Percentiles rank a stretch among this genome's conserved stretches.
Evolutionary conservation across 2,329 filamentous ascomycete species (phyloP).

Genomic region (Sporothrix sp.): DNA sequence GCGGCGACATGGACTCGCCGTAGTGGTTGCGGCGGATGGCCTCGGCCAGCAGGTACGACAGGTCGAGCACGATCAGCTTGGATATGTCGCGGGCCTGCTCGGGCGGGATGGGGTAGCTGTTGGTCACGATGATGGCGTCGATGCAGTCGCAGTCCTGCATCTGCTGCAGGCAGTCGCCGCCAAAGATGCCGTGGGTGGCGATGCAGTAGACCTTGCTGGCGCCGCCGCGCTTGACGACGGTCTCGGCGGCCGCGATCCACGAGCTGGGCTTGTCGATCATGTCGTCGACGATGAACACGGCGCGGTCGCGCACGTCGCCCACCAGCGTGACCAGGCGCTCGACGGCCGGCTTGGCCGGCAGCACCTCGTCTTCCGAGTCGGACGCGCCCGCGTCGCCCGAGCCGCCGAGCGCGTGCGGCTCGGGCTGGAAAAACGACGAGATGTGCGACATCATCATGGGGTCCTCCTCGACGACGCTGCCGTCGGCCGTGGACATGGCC

Average conservation of each 20-base stretch:
- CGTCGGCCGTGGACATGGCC: constrained; percentile 57
- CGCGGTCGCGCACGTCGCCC: constrained; percentile 77
- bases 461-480: constrained; percentile 59
- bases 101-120: constrained; percentile 85
- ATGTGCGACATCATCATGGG: constrained; percentile 72
- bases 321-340: constrained; percentile 98
- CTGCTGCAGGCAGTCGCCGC: constrained; percentile 78
- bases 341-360: constrained; percentile 55
- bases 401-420: constrained; percentile 66
- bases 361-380: constrained; percentile 76
- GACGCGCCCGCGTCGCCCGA: constrained; percentile 73
- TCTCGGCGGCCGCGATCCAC: constrained; percentile 96
- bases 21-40: constrained; percentile 95
- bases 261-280: constrained; percentile 98
- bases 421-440: constrained; percentile 66
- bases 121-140: constrained; percentile 87
- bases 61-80: constrained; percentile 83
- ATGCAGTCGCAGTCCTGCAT: constrained; percentile 90
- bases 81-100: constrained; percentile 59
- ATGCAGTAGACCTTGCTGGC: constrained; percentile 96
- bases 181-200: constrained; percentile 92
- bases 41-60: constrained; percentile 80
- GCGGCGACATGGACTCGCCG: constrained; percentile 66
- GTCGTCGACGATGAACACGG: constrained; percentile 92
- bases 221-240: constrained; percentile 82